Evolutionary conservation across 805 yeast species (phyloP).

Genomic region (Candida nemodendra): DNA sequence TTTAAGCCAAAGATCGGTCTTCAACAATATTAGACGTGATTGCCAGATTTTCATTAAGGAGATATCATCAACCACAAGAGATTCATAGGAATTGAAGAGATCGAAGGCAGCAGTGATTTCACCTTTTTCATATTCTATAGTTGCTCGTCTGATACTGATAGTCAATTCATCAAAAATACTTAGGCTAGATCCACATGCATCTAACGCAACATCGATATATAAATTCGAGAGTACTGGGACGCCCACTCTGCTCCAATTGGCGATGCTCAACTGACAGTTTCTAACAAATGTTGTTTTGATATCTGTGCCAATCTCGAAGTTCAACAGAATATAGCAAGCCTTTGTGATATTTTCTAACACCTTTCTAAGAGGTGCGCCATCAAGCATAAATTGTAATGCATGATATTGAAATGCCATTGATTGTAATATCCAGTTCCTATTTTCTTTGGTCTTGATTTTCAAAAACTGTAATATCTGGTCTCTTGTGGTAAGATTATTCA

Average conservation of each 20-base stretch:
- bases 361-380: constrained; percentile 45
- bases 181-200: constrained; percentile 32
- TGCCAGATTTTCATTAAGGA: constrained; percentile 43
- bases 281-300: constrained; percentile 40
- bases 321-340: constrained; percentile 53
- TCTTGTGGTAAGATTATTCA: constrained; percentile 42
- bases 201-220: constrained; percentile 48
- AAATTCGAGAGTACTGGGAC: constrained; percentile 43
- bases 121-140: constrained; percentile 38
- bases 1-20: constrained; percentile 37
- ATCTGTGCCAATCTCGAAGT: constrained; percentile 38
- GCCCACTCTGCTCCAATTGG: constrained; percentile 55
- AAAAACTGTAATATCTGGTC: constrained; percentile 67
- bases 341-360: constrained; percentile 57
- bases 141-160: constrained; percentile 40
- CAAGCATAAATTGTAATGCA: constrained; percentile 51
- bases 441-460: constrained; percentile 50
- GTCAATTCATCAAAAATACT: constrained; percentile 41
- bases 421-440: constrained; percentile 44
- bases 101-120: constrained; percentile 39
- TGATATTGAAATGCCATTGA: constrained; percentile 69
- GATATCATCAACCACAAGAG: constrained; percentile 29
- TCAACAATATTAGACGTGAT: constrained; percentile 39
- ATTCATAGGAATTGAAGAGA: constrained; percentile 34
- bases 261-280: constrained; percentile 43